Evolutionary conservation across 768 basidiomycete species (phyloP).

Genomic region (Pleurotus eryngii): DNA sequence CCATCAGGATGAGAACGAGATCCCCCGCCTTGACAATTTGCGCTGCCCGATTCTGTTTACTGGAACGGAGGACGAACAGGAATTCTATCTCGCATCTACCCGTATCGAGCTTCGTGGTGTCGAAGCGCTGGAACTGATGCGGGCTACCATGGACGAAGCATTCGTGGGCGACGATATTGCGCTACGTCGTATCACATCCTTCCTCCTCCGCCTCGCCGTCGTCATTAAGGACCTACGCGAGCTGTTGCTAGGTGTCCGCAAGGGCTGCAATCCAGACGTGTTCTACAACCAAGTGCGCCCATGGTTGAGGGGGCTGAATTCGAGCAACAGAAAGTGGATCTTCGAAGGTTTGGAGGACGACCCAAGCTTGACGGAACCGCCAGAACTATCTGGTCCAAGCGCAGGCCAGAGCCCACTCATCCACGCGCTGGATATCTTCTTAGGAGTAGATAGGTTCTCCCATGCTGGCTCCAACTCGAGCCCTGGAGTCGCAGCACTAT

Average conservation of each 20-base stretch:
- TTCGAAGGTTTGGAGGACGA: constrained; percentile 57
- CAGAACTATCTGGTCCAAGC: constrained; percentile 75
- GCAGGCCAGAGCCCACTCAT: constrained; percentile 84
- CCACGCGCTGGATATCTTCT: constrained; percentile 72
- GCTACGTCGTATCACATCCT: constrained; percentile 59
- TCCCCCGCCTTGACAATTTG: constrained; percentile 58
- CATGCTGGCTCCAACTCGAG: constrained; percentile 18
- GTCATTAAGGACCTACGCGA: constrained; percentile 67
- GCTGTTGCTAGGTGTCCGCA: constrained; percentile 66
- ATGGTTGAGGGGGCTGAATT: constrained; percentile 81
- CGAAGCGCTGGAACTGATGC: constrained; percentile 82
- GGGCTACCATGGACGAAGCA: constrained; percentile 83
- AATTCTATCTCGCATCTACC: constrained; percentile 89
- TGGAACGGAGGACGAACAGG: constrained; percentile 74
- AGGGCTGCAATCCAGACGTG: constrained; percentile 69
- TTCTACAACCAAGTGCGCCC: constrained; percentile 78
- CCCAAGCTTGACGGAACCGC: constrained; percentile 36
- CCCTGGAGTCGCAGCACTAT: constrained; percentile 13
- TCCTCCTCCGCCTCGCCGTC: constrained; percentile 58
- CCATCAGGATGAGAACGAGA: constrained; percentile 22
- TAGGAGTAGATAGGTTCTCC: constrained; percentile 61
- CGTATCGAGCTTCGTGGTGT: constrained; percentile 90
- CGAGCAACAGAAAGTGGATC: constrained; percentile 43
- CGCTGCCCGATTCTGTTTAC: constrained; percentile 76
- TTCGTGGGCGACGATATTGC: constrained; percentile 76